Evolutionary conservation across 2,329 filamentous ascomycete species (phyloP), one percentile per base, ranked within the genome.

Genomic region (Golovinomyces cichoracearum): DNA sequence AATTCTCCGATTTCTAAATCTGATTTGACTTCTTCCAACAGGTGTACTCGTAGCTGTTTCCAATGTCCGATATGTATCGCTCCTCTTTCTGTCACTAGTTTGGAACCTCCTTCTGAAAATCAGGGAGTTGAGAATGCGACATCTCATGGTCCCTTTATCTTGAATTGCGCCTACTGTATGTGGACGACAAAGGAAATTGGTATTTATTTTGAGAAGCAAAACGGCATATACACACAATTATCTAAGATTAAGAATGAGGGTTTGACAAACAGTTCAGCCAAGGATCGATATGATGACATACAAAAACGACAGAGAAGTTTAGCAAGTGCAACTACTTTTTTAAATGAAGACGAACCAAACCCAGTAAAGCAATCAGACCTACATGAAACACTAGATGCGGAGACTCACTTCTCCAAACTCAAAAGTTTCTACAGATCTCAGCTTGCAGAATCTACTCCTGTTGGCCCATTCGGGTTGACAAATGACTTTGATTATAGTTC

Each of bases 41-140:
- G 85, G 60, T 94, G 90, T 62, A 88, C 84, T 17, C 73, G 90
- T 55, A 94, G 86, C 61, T 98, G 90, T 64, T 95, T 90, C 67
- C 83, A 92, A 61, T 98, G 90, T 57, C 90, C 90, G 0, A 69
- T 86, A 53, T 98, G 90, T 63, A 77, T 83, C 25, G 77, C 84
- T 0, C 81, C 84, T 12, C 71, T 95, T 37, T 71, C 77, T 19
- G 77, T 90, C 48, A 81, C 76, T 48, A 76, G 77, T 19, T 65
- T 86, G 51, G 80, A 85, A 63, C 60, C 50, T 58, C 65, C 26
- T 49, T 59, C 45, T 46, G 63, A 23, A 51, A 62, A 19, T 9
- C 49, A 55, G 44, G 56, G 53, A 55, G 62, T 47, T 60, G 63
- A 53, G 62, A 60, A 53, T 54, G 50, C 58, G n/a, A 54, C 57